A percentile compares a stretch with the other conserved stretches of the same genome.
Evolutionary conservation across 2,329 filamentous ascomycete genomes (phyloP).

Genomic region (Aspergillus sergii): DNA sequence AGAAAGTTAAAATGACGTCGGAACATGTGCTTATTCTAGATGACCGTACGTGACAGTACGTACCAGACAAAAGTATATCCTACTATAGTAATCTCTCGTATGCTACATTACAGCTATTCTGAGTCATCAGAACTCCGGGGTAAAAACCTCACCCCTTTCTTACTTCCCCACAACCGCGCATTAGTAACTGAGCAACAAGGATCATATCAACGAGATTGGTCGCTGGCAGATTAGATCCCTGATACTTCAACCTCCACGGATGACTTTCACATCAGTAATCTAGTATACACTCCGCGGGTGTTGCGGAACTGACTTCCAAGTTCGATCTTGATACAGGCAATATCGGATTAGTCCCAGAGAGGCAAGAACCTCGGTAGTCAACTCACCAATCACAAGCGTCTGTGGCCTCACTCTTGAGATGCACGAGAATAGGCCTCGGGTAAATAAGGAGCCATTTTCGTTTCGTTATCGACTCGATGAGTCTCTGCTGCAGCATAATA

Average conservation of each 20-base stretch:
- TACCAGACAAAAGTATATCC: neutral
- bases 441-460: conserved; percentile 27
- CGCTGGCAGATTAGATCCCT: neutral
- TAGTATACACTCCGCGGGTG: neutral
- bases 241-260: neutral
- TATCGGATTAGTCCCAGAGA: conserved; percentile 4
- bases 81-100: neutral
- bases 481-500: neutral
- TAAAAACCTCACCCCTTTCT: neutral
- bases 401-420: conserved; percentile 3
- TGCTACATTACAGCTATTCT: neutral
- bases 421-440: conserved; percentile 34
- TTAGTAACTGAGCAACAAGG: neutral
- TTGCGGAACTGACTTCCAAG: neutral
- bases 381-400: conserved; percentile 13
- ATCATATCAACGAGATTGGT: neutral
- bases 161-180: neutral
- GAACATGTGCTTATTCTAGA: neutral
- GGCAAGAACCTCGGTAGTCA: conserved; percentile 13
- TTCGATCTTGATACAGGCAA: neutral
- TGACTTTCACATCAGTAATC: neutral
- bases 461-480: conserved; percentile 10
- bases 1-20: neutral
- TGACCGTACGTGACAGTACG: conserved; percentile 21
- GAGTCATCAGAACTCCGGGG: conserved; percentile 1